Evolutionary conservation across 75 land plant species (phyloP).

Genomic region (Selaginella tamariscina): DNA sequence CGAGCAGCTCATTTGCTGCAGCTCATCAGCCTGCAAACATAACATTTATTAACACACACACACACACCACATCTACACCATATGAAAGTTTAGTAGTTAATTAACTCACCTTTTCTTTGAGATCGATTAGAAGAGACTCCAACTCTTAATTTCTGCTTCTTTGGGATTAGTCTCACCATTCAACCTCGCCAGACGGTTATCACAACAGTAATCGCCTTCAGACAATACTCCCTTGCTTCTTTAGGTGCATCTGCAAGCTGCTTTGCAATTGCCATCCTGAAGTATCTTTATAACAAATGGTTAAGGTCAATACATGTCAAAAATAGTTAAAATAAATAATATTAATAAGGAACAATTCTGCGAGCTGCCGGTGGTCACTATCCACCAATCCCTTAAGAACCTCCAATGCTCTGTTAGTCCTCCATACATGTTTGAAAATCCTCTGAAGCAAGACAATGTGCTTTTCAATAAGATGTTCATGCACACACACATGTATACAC

Average conservation of each 20-base stretch:
- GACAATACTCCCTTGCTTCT: conserved; percentile 71
- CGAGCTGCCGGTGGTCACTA: conserved; percentile 55
- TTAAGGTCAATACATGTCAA: not conserved
- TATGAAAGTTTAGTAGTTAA: not conserved
- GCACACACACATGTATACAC: no score
- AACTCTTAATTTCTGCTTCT: conserved; percentile 43
- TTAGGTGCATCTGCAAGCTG: conserved; percentile 54
- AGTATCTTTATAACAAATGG: conserved; percentile 41
- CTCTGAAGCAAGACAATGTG: conserved; percentile 45
- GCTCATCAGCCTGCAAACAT: conserved; percentile 37
- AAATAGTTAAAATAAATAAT: no score
- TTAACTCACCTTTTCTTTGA: conserved; percentile 66
- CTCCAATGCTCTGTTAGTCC: conserved; percentile 73
- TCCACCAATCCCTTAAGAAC: conserved; percentile 64
- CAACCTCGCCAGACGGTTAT: conserved; percentile 54
- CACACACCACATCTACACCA: not conserved
- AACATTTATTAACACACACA: not conserved
- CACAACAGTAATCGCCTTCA: conserved; percentile 67
- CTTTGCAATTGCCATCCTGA: conserved; percentile 66
- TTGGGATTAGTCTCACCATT: conserved; percentile 23
- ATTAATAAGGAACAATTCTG: conserved; percentile 63
- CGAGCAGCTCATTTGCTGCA: conserved; percentile 53
- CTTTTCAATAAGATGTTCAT: no score
- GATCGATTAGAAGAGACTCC: conserved; percentile 41
- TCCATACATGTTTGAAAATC: conserved; percentile 67